These are phyloP conservation scores for Kurtzmaniella fragi DNA, from an alignment of 805 yeast genomes.

Conservation along the genomic window DNA sequence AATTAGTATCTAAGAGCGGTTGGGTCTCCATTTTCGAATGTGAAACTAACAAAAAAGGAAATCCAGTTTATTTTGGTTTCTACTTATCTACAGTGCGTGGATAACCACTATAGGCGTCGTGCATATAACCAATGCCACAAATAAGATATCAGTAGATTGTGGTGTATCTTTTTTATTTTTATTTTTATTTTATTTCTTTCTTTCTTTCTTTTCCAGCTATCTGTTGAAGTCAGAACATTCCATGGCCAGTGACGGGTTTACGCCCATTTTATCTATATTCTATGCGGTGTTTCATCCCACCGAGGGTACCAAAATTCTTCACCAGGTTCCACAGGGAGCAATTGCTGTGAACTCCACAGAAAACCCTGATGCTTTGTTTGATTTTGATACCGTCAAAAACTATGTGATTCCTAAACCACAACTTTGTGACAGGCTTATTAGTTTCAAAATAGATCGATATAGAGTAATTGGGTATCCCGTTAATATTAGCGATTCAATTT, in stretches of 20 bases:
- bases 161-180: background rate
- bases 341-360: conserved; percentile 32
- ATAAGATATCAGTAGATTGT: no score
- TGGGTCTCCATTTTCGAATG: background rate
- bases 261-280: conserved; percentile 83
- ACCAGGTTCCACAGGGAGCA: conserved; percentile 83
- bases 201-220: background rate
- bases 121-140: no score
- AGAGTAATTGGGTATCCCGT: conserved; percentile 88
- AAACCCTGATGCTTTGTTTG: conserved; percentile 37
- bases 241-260: conserved; percentile 59
- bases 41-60: background rate
- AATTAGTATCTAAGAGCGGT: no score
- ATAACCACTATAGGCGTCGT: no score
- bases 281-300: conserved; percentile 93
- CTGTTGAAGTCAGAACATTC: background rate
- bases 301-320: conserved; percentile 87
- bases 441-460: conserved; percentile 65
- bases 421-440: conserved; percentile 75
- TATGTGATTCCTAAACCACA: conserved; percentile 93
- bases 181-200: background rate
- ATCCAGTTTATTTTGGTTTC: background rate
- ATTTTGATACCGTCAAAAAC: conserved; percentile 82
- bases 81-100: no score
- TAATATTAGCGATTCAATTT: conserved; percentile 63